Evolutionary conservation across 306 rosid genomes (phyloP).

Genomic region (Rosa rugosa): DNA sequence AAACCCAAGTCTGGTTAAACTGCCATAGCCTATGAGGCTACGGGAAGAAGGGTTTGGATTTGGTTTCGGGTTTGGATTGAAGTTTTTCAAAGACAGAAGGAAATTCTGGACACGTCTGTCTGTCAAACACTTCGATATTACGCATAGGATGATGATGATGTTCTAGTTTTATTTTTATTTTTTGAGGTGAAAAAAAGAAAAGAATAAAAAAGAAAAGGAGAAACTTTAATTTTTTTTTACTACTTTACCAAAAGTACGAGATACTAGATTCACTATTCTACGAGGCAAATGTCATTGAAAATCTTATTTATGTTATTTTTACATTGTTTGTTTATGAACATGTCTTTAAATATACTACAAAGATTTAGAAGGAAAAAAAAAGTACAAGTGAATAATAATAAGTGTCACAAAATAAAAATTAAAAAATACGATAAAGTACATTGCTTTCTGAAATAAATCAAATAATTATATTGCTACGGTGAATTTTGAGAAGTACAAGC

Average conservation of each 20-base stretch:
- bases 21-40: not conserved
- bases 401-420: too few relatives aligned
- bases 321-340: too few relatives aligned
- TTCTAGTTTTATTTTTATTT: not conserved
- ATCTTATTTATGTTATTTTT: too few relatives aligned
- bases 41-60: conserved; percentile 10
- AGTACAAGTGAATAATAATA: too few relatives aligned
- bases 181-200: not conserved
- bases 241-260: not conserved
- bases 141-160: not conserved
- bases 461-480: too few relatives aligned
- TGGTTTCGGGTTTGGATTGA: conserved; percentile 1
- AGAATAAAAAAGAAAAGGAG: not conserved
- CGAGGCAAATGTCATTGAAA: too few relatives aligned
- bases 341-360: too few relatives aligned
- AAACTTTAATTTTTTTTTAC: not conserved
- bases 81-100: not conserved
- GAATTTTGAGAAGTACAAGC: too few relatives aligned
- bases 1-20: not conserved
- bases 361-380: too few relatives aligned
- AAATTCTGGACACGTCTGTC: not conserved
- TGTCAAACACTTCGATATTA: not conserved
- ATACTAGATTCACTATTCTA: not conserved
- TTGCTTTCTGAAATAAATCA: too few relatives aligned
- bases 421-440: too few relatives aligned